phyloP scores from a whole-genome alignment of 2,329 filamentous ascomycete genomes.

The Neurospora sp. region DNA sequence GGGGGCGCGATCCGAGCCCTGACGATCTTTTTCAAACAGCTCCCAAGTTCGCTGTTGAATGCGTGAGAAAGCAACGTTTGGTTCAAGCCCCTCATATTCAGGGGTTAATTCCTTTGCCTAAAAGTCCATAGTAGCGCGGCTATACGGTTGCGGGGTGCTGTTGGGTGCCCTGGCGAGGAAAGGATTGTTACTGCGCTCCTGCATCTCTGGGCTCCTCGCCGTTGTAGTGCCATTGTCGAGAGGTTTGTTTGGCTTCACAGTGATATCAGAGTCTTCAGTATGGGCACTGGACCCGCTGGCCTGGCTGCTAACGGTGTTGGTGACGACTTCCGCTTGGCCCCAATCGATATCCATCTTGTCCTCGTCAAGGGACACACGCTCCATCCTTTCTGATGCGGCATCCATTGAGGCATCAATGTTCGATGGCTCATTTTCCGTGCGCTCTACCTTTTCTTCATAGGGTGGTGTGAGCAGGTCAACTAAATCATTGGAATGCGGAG shows the following conservation, averaged over 20 bases:
- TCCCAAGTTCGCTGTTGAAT: not conserved
- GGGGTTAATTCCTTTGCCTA: not conserved
- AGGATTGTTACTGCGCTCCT: slow-evolving; percentile 5
- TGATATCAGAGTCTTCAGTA: not conserved
- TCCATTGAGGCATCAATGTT: not conserved
- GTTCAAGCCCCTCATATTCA: not conserved
- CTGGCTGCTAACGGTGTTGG: not conserved
- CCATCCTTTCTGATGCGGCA: slow-evolving; percentile 2
- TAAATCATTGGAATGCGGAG: not conserved
- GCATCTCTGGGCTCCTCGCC: slow-evolving; percentile 11
- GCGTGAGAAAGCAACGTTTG: not conserved
- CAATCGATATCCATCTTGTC: not conserved
- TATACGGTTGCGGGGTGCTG: not conserved
- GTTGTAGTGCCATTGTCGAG: not conserved
- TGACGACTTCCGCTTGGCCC: not conserved
- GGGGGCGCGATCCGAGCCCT: not conserved
- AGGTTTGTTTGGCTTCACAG: not conserved
- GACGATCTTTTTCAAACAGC: not conserved
- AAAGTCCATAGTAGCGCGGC: not conserved
- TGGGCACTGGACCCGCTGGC: not conserved
- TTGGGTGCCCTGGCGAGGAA: not conserved
- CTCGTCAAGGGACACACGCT: slow-evolving; percentile 9
- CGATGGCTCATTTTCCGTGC: slow-evolving; percentile 1
- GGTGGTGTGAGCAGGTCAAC: not conserved
- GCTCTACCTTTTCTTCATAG: slow-evolving; percentile 4